phyloP scores from a whole-genome alignment of 2,329 filamentous ascomycete genomes.

The Fusarium sp. region DNA sequence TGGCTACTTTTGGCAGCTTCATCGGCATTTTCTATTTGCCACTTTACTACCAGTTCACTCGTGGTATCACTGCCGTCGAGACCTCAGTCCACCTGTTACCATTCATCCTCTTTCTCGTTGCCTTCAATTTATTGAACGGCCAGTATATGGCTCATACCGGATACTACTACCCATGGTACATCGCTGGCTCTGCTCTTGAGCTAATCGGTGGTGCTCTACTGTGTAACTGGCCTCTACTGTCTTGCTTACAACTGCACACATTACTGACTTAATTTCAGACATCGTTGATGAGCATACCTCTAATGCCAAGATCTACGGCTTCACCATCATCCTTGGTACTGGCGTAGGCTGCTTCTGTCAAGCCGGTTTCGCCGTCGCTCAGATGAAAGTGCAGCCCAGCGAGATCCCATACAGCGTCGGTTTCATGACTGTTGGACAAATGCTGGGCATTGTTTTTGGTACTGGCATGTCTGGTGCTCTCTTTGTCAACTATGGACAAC shows the following conservation, averaged over 20 bases:
- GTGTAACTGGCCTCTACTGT: no score
- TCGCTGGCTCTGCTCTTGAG: neutral
- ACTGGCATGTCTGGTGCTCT: slow-evolving; percentile 18
- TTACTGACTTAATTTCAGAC: neutral
- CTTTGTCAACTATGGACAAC: slow-evolving; percentile 22
- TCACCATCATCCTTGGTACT: slow-evolving; percentile 10
- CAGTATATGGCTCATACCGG: slow-evolving; percentile 18
- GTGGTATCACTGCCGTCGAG: slow-evolving; percentile 3
- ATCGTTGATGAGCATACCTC: slow-evolving; percentile 11
- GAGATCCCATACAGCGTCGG: slow-evolving; percentile 24
- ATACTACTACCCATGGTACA: slow-evolving; percentile 26
- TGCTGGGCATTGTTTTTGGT: slow-evolving; percentile 20
- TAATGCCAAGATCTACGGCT: slow-evolving; percentile 14
- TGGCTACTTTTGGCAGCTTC: slow-evolving; percentile 17
- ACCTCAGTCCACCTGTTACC: slow-evolving; percentile 14
- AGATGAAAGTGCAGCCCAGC: slow-evolving; percentile 11
- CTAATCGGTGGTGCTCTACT: slow-evolving; percentile 5
- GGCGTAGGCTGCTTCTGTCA: slow-evolving; percentile 20
- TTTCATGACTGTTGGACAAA: slow-evolving; percentile 26
- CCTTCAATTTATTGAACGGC: slow-evolving; percentile 17
- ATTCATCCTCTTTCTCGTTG: slow-evolving; percentile 17
- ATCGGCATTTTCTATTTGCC: slow-evolving; percentile 27
- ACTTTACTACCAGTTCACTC: slow-evolving; percentile 18
- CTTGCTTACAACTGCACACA: no score
- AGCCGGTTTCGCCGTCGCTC: slow-evolving; percentile 15